Base-by-base conservation (phyloP, 257 asterid genomes). In the Anisodus acutangulus region DNA sequence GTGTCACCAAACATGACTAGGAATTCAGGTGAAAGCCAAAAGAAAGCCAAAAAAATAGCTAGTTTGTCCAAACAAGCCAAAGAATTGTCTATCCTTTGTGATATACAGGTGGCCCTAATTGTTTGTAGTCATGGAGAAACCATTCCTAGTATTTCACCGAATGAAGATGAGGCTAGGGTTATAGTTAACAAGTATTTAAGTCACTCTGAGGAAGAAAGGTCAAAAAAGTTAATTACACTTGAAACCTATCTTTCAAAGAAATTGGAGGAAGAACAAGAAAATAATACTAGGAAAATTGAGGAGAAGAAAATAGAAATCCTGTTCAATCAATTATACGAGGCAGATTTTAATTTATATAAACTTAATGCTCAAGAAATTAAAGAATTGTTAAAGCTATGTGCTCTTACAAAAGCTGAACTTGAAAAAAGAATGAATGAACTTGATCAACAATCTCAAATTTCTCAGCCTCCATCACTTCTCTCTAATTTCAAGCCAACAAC, bases 31-130 rank as follows among this genome's bases (percentile, higher is more conserved):
- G 89, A 89, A 84, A 79, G 78, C 41, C 55, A 64, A 31, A 86
- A 90, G 72, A 86, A 80, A 79, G 58, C 86, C 9, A 90, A 6
- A 82, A 84, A 45, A 80, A 87, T 78, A 84, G 89, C 57, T 22
- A 86, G 86, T 68, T 83, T 91, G 78, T 86, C 81, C 10, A 89
- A 88, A 69, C 87, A 86, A 72, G 92, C 91, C 9, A 3, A 82
- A 0, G 93, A 91, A 82, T 63, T 91, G 26, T 87, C 91, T 5
- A 41, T 86, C 57, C 22, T 89, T 71, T 91, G 91, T 19, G 90
- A 84, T 4, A 55, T 84, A 60, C 86, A 81, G 49, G 53, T 89
- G 49, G 82, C 41, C 11, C 72, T 91, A 39, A 78, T 89, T 51
- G 51, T 91, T 66, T 80, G 57, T 15, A 72, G 82, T 63, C 89